A percentile compares a stretch with the other conserved stretches of the same genome.
These are phyloP conservation scores for Venturia aucupariae DNA, from an alignment of 2,329 filamentous ascomycete species.

Conservation along the genomic window DNA sequence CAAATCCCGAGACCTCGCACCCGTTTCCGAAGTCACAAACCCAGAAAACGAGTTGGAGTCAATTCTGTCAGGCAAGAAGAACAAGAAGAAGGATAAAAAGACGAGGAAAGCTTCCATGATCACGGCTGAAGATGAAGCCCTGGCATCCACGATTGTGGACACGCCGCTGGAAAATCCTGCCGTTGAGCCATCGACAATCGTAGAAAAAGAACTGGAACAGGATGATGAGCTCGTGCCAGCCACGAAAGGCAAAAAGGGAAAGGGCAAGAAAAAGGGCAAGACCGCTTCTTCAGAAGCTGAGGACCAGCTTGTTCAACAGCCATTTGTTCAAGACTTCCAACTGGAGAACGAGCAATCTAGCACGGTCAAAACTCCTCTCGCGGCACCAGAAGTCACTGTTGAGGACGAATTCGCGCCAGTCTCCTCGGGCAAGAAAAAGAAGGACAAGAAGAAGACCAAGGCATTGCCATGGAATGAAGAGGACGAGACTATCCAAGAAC, in stretches of 20 bases:
- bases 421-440: conserved; percentile 1
- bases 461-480: not conserved
- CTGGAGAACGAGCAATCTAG: not conserved
- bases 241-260: conserved; percentile 2
- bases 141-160: not conserved
- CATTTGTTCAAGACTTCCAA: not conserved
- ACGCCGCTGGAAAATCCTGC: not conserved
- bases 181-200: not conserved
- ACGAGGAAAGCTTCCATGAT: not conserved
- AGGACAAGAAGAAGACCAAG: conserved; percentile 9
- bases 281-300: not conserved
- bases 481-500: not conserved
- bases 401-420: not conserved
- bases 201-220: not conserved
- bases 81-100: conserved; percentile 7
- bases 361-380: not conserved
- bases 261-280: conserved; percentile 6
- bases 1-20: not conserved
- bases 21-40: not conserved
- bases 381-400: not conserved
- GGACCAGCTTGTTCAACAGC: not conserved
- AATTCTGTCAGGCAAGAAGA: conserved; percentile 4
- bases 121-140: not conserved
- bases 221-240: not conserved
- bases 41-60: not conserved